These are phyloP conservation scores for Chrysanthemum lavandulifolium DNA, from an alignment of 129 eudicot genomes.

Conservation along the genomic window DNA sequence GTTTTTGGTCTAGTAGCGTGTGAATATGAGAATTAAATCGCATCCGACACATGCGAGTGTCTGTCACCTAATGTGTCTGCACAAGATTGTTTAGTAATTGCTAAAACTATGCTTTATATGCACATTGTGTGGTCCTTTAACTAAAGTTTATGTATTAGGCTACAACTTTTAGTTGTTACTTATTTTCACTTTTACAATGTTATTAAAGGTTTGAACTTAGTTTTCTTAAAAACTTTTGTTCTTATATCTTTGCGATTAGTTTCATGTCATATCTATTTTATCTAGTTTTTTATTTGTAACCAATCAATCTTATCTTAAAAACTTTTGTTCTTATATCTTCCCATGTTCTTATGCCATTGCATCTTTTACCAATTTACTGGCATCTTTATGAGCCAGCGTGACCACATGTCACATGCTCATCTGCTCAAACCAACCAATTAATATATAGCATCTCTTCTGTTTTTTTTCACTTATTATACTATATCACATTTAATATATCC, in stretches of 20 bases:
- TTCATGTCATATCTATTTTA: no score
- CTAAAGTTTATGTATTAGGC: slow-evolving; percentile 5
- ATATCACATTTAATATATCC: slow-evolving; percentile 18
- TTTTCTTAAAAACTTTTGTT: background rate
- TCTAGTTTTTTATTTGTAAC: no score
- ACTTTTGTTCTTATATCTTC: background rate
- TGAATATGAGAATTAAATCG: slow-evolving; percentile 2
- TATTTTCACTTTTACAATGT: slow-evolving; percentile 10
- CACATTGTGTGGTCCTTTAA: slow-evolving; percentile 24
- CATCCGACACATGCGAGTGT: slow-evolving; percentile 6
- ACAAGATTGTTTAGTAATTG: slow-evolving; percentile 9
- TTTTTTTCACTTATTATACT: slow-evolving; percentile 1
- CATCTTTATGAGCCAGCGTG: slow-evolving; percentile 42
- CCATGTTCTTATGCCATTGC: slow-evolving; percentile 40
- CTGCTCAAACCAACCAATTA: slow-evolving; percentile 36
- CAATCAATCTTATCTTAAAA: no score
- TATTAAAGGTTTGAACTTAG: background rate
- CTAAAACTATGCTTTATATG: slow-evolving; percentile 23
- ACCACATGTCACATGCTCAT: slow-evolving; percentile 64
- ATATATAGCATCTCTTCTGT: slow-evolving; percentile 29
- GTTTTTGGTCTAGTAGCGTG: background rate
- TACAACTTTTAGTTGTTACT: background rate
- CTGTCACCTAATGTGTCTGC: slow-evolving; percentile 9
- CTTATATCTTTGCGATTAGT: background rate
- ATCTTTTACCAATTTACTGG: slow-evolving; percentile 33